Evolutionary conservation across 140 eudicot genomes (phyloP), one percentile per base, ranked within the genome.

Genomic region (Bidens hawaiensis): DNA sequence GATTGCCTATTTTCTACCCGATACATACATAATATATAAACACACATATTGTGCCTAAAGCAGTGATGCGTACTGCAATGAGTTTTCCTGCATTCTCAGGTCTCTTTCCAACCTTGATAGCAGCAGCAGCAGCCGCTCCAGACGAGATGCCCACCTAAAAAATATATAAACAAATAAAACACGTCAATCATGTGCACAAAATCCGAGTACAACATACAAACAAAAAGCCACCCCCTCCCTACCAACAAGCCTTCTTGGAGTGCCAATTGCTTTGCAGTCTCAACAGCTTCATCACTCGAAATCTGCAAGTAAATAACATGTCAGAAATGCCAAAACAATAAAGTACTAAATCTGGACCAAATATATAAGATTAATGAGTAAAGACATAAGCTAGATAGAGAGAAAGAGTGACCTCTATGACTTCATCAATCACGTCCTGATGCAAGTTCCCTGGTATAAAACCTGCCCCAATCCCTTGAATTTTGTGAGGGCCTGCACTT

Each of bases 381-480:
- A 7, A 43, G 43, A 23, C 55, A 53, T 33, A 64, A 2, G 34
- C 18, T 13, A 21, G 4, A 47, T 13, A 12, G 48, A 47, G 34
- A 0, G 4, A 68, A 18, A 30, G 4, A 43, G 19, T 24, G 67
- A 93, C 99, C 96, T 88, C 84, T 48, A 93, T 88, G 22, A 93
- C 96, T 88, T 93, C 99, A 56, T 93, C 99, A 58, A 93, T 55
- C 73, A 93, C 80, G 64, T 81, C 90, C 70, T 75, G 83, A 78
- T 93, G 84, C 55, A 88, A 76, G 65, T 93, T 91, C 75, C 84
- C 60, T 49, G 98, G 98, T 38, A 91, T 76, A 80, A 93, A 93
- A 93, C 99, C 99, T 81, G 99, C 99, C 78, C 99, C 99, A 83
- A 93, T 88, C 70, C 99, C 99, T 88, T 93, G 96, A 93, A 88